Percentiles rank a stretch among this genome's conserved stretches.
These are phyloP conservation scores for Calonectria multiphialidica DNA, from an alignment of 2,329 filamentous ascomycete genomes.

Conservation along the genomic window DNA sequence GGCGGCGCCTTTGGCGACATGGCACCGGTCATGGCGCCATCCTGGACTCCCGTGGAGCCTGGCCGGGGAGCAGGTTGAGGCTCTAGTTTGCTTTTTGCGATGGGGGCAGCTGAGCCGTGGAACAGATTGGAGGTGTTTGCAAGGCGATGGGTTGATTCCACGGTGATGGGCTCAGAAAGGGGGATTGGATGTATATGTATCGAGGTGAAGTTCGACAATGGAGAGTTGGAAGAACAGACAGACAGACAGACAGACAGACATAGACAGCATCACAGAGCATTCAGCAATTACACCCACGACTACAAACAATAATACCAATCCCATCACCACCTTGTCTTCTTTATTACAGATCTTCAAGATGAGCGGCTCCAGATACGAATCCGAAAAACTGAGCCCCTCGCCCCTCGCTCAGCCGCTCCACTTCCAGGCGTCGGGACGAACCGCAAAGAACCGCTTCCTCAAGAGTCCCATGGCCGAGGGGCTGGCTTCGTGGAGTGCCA, in stretches of 20 bases:
- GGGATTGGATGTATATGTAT: neutral
- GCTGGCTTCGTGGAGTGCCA: conserved; percentile 70
- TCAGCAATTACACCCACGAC: neutral
- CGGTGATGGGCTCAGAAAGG: neutral
- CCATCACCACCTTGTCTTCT: neutral
- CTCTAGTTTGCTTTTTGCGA: neutral
- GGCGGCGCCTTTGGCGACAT: neutral
- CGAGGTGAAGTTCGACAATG: neutral
- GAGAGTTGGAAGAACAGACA: neutral
- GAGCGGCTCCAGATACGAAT: conserved; percentile 33
- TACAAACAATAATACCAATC: neutral
- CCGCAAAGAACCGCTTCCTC: conserved; percentile 74
- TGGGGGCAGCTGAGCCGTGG: conserved; percentile 1
- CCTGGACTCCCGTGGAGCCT: neutral
- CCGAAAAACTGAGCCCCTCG: conserved; percentile 29
- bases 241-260: neutral
- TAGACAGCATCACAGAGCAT: conserved; percentile 1
- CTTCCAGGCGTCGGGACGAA: conserved; percentile 56
- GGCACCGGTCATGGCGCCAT: neutral
- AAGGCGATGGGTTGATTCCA: neutral
- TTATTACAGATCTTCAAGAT: conserved; percentile 26
- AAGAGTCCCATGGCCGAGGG: conserved; percentile 77
- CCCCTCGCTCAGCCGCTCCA: conserved; percentile 57
- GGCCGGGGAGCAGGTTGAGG: neutral
- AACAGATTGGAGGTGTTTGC: neutral